Percentiles rank a stretch among this genome's conserved stretches.
Evolutionary conservation across 2,329 filamentous ascomycete species (phyloP).

Genomic region (Sclerotinia nivalis): DNA sequence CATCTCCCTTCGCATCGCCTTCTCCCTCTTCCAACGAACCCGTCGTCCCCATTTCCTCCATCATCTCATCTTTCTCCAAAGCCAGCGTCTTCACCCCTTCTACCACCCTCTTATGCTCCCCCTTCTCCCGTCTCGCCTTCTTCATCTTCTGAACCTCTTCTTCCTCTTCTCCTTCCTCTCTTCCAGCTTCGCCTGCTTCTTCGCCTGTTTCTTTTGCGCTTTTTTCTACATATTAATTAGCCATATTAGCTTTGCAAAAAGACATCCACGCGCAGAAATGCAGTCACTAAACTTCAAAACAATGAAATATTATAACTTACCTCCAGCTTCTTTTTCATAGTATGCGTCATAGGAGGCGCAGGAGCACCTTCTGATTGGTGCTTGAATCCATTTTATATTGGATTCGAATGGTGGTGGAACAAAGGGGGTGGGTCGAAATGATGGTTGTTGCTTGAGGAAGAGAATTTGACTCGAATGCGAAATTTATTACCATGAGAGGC

Average conservation of each 20-base stretch:
- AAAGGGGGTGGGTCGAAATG: neutral
- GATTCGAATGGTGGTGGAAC: neutral
- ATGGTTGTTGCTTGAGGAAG: neutral
- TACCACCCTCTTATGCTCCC: neutral
- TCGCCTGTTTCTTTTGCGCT: neutral
- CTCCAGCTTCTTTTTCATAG: fast-evolving
- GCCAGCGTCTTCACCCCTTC: neutral
- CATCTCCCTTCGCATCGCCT: too few relatives aligned
- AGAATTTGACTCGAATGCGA: fast-evolving
- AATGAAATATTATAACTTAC: neutral
- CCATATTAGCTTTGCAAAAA: fast-evolving
- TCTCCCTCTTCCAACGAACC: too few relatives aligned
- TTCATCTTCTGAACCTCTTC: neutral
- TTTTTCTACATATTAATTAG: neutral
- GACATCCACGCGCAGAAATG: neutral
- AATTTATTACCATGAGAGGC: neutral
- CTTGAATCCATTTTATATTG: neutral
- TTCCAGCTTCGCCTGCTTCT: neutral
- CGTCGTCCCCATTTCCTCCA: neutral
- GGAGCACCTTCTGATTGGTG: neutral
- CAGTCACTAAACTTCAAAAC: neutral
- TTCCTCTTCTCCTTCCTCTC: neutral
- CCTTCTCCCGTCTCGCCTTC: neutral
- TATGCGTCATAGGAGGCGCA: neutral
- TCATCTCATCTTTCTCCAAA: too few relatives aligned